Evolutionary conservation across 140 eudicot genomes (phyloP).

Genomic region (Bidens hawaiensis): DNA sequence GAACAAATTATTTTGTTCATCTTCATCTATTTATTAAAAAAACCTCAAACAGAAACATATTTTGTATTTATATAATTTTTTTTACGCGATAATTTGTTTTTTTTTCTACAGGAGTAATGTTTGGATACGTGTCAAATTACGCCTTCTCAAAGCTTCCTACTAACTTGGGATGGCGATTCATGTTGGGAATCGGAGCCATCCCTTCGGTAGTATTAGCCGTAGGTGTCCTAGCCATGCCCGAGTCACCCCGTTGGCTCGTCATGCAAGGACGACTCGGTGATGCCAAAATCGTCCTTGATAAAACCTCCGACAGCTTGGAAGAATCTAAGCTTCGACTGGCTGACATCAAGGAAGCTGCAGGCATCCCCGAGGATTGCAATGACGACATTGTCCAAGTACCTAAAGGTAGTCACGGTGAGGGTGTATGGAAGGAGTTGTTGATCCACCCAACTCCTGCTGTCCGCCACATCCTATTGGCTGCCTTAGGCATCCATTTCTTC

Average conservation of each 20-base stretch:
- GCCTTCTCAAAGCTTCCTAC: neutral
- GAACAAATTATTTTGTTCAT: no score
- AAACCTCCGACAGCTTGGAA: conserved; percentile 43
- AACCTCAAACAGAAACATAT: no score
- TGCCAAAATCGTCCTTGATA: conserved; percentile 47
- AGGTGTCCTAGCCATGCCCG: neutral
- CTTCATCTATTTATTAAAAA: no score
- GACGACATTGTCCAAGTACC: conserved; percentile 41
- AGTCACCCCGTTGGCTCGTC: neutral
- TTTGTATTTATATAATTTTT: no score
- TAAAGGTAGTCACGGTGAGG: conserved; percentile 31
- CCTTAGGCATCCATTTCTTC: conserved; percentile 65
- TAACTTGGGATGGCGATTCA: neutral
- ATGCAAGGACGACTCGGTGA: conserved; percentile 53
- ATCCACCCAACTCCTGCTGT: conserved; percentile 59
- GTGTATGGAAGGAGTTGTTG: conserved; percentile 59
- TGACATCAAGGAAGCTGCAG: conserved; percentile 64
- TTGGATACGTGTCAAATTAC: neutral
- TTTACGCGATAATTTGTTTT: neutral
- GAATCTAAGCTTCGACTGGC: conserved; percentile 42
- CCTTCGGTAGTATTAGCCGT: neutral
- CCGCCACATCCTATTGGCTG: conserved; percentile 49
- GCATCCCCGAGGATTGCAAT: conserved; percentile 47
- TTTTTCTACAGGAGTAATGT: conserved; percentile 28
- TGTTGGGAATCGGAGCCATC: neutral